phyloP scores from a whole-genome alignment of 371 early-diverging fungal species.

The Circinella minor region DNA sequence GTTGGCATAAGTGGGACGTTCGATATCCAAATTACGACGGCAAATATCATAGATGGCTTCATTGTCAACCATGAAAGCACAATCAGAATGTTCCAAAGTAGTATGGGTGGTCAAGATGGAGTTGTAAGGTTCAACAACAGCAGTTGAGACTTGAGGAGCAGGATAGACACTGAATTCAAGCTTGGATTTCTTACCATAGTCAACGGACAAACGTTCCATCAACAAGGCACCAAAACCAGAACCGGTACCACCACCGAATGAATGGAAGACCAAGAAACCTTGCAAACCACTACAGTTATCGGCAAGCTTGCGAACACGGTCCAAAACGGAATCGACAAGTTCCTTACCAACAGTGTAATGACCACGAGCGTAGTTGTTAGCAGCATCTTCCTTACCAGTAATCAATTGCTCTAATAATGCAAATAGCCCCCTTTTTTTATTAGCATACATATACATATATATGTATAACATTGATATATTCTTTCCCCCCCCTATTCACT shows the following conservation, averaged over 20 bases:
- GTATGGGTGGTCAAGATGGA: slow-evolving; percentile 96
- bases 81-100: slow-evolving; percentile 95
- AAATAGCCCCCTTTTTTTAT: slow-evolving; percentile 2
- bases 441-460: background rate
- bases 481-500: background rate
- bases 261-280: slow-evolving; percentile 98
- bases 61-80: slow-evolving; percentile 91
- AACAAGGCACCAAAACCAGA: slow-evolving; percentile 98
- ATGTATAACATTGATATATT: background rate
- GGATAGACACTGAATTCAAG: slow-evolving; percentile 99
- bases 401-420: slow-evolving; percentile 83
- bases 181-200: slow-evolving; percentile 98
- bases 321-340: slow-evolving; percentile 95
- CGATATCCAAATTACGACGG: slow-evolving; percentile 96
- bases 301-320: slow-evolving; percentile 96
- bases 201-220: slow-evolving; percentile 93
- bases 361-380: slow-evolving; percentile 99
- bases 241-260: slow-evolving; percentile 99
- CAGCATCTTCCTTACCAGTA: slow-evolving; percentile 99
- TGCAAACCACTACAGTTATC: slow-evolving; percentile 98
- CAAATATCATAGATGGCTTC: slow-evolving; percentile 98
- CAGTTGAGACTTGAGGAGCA: slow-evolving; percentile 96
- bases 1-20: slow-evolving; percentile 96
- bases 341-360: slow-evolving; percentile 99
- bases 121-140: slow-evolving; percentile 99